phyloP scores from a whole-genome alignment of 108 stramenopile genomes.

The Schizochytrium sp. region DNA sequence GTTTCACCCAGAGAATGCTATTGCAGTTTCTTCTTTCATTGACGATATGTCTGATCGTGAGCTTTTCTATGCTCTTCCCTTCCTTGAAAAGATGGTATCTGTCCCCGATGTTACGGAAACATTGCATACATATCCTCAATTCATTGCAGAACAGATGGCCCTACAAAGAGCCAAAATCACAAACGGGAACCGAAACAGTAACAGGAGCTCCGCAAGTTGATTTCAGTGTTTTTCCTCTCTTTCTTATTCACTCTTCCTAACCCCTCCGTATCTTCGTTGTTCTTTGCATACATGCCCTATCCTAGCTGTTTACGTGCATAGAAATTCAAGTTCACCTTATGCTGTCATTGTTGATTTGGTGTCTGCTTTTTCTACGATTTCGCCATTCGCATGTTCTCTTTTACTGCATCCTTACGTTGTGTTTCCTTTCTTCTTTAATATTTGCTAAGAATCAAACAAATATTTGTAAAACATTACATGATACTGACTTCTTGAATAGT shows the following conservation, averaged over 20 bases:
- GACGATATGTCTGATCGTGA: constrained; percentile 92
- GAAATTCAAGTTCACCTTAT: too few relatives aligned
- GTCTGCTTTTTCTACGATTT: neutral
- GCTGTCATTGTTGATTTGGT: neutral
- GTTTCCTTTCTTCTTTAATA: neutral
- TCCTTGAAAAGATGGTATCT: constrained; percentile 84
- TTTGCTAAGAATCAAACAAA: neutral
- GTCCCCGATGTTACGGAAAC: constrained; percentile 79
- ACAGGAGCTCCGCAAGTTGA: too few relatives aligned
- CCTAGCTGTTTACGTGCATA: too few relatives aligned
- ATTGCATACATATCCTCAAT: constrained; percentile 30
- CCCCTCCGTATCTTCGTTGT: too few relatives aligned
- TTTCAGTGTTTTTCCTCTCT: too few relatives aligned
- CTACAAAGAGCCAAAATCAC: neutral
- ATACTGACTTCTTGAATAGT: too few relatives aligned
- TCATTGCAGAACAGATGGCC: constrained; percentile 50
- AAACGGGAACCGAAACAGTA: too few relatives aligned
- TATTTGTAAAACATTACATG: too few relatives aligned
- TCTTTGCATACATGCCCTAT: too few relatives aligned
- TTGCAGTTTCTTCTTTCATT: constrained; percentile 94
- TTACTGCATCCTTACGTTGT: neutral
- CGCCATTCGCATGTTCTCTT: neutral
- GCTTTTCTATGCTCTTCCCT: constrained; percentile 90
- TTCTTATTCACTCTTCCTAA: too few relatives aligned
- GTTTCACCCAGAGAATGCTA: constrained; percentile 98